Base-by-base conservation (phyloP, 768 basidiomycete species). In the Rhizopogon vinicolor region DNA sequence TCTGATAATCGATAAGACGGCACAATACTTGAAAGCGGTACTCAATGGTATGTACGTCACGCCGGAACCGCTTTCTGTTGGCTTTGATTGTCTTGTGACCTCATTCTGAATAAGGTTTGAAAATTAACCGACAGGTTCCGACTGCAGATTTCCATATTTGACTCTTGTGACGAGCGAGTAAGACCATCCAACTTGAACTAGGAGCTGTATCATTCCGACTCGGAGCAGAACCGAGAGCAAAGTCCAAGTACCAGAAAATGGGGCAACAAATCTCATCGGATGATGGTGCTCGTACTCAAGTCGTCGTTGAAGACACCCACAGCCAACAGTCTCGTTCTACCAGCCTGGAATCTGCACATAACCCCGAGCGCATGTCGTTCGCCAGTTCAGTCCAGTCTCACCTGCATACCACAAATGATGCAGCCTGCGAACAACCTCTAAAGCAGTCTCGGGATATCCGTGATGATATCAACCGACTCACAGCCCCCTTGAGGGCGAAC, bases 401-500 rank as follows among this genome's bases (percentile, higher is more conserved):
- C 9, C 2, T 3, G 5, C 33, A 37, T 8, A 49, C 9, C 19
- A 2, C 33, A 13, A 22, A 3, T 22, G 8, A 49, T 14, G 22
- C 9, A 3, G 8, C 5, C 8, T 5, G 35, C 19, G 16, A 49
- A 22, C 48, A 37, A 49, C 16, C 48, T n/a, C 8, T 22, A 37
- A 28, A 8, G 1, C 19, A 44, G 25, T 18, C 33, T 37, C 19
- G 48, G 25, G 50, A 49, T 3, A 33, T 56, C 1, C 25, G 51
- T 1, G 43, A 53, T 16, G 9, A 52, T n/a, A 44, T 60, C 28
- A 52, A 22, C 43, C 29, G 51, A 10, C 3, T 54, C n/a, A 52
- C 51, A 0, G 44, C 53, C 12, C 54, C 62, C 5, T 33, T 61
- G 4, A 63, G 51, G 40, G 62, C 70, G 61, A 59, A 64, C 18